Evolutionary conservation across 192 early-diverging fungal species (phyloP).

Genomic region (Gigaspora rosea): DNA sequence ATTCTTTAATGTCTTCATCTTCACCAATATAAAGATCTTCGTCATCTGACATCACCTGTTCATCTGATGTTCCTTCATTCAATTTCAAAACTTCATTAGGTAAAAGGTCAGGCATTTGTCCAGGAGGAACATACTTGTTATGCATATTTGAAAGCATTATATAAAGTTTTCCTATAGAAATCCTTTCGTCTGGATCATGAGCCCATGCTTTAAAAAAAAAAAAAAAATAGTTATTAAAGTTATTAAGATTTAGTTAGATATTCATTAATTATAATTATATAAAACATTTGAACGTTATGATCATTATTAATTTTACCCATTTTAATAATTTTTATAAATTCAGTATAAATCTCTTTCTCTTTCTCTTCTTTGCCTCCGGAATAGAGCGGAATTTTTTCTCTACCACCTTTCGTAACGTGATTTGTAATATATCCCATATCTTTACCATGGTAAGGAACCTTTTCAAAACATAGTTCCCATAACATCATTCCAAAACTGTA

Average conservation of each 20-base stretch:
- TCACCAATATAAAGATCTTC: too few relatives aligned
- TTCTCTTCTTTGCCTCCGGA: neutral
- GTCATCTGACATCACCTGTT: too few relatives aligned
- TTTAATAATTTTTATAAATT: neutral
- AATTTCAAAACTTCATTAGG: neutral
- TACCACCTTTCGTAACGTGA: constrained; percentile 8
- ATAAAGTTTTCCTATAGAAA: too few relatives aligned
- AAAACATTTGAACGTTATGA: too few relatives aligned
- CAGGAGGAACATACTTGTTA: neutral
- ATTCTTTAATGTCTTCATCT: too few relatives aligned
- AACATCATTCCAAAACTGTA: neutral
- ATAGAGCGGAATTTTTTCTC: neutral
- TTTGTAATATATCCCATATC: neutral
- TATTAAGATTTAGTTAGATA: too few relatives aligned
- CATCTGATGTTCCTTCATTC: neutral
- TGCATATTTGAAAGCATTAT: too few relatives aligned
- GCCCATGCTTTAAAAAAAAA: too few relatives aligned
- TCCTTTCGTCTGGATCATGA: too few relatives aligned
- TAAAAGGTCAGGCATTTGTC: neutral
- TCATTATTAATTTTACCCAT: too few relatives aligned
- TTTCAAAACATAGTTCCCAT: constrained; percentile 7
- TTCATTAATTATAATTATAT: too few relatives aligned
- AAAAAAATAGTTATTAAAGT: too few relatives aligned
- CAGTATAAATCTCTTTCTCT: neutral
- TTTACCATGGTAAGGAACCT: neutral